Conservation (phyloP, 2,329 filamentous ascomycete species). For the Lecanicillium sp. region DNA sequence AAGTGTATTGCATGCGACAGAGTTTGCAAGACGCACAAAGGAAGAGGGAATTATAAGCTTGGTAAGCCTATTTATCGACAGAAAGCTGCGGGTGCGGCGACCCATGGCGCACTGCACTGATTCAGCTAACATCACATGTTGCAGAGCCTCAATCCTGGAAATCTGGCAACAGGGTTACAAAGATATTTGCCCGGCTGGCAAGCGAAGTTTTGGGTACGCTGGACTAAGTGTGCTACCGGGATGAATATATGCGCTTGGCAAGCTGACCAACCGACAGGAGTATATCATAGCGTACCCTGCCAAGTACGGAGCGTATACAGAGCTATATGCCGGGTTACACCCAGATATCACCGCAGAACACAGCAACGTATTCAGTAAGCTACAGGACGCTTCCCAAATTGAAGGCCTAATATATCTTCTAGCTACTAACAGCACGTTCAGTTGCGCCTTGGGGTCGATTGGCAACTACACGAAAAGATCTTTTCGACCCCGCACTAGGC, state of each 20-base stretch:
- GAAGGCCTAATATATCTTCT: background rate
- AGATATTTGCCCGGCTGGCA: too few relatives aligned
- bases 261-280: background rate
- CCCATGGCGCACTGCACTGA: too few relatives aligned
- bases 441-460: conserved; percentile 17
- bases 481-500: conserved; percentile 19
- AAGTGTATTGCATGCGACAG: conserved; percentile 14
- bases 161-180: too few relatives aligned
- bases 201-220: too few relatives aligned
- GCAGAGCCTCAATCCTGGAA: background rate
- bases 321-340: conserved; percentile 32
- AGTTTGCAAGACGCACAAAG: conserved; percentile 15
- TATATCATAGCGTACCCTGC: conserved; percentile 11
- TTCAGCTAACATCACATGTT: background rate
- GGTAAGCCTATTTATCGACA: conserved; percentile 1
- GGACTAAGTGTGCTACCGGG: background rate
- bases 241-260: too few relatives aligned
- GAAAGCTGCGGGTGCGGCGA: too few relatives aligned
- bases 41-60: conserved; percentile 14
- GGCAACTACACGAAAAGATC: conserved; percentile 16
- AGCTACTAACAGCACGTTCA: background rate
- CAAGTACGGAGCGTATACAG: conserved; percentile 31
- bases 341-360: conserved; percentile 27
- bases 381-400: background rate
- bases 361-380: conserved; percentile 14